Conservation (phyloP, 2,329 filamentous ascomycete genomes). For the Ophiostoma novo-ulmi region DNA sequence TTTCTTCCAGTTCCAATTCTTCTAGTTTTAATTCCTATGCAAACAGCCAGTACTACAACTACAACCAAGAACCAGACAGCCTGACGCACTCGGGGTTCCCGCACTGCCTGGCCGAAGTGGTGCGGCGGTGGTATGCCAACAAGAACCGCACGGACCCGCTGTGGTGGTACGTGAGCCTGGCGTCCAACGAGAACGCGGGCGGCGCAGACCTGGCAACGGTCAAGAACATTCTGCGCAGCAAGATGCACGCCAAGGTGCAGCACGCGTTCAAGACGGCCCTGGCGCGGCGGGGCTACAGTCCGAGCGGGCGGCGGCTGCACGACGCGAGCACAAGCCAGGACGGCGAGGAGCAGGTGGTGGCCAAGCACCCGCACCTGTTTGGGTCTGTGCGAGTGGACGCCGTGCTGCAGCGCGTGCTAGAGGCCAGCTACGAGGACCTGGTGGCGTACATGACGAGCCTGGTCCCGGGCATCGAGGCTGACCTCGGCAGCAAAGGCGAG, state of each 20-base stretch:
- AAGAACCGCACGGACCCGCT: constrained; percentile 29
- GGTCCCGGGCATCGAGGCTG: constrained; percentile 23
- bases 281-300: constrained; percentile 28
- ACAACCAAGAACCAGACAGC: constrained; percentile 22
- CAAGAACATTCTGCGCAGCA: constrained; percentile 19
- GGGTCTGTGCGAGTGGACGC: constrained; percentile 27
- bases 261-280: constrained; percentile 28
- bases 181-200: background rate
- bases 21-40: no score
- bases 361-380: constrained; percentile 22
- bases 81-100: constrained; percentile 10
- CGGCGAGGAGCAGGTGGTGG: background rate
- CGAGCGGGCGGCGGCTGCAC: constrained; percentile 23
- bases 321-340: background rate
- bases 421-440: constrained; percentile 17
- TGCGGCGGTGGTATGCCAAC: constrained; percentile 32
- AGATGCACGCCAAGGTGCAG: constrained; percentile 24
- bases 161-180: constrained; percentile 25
- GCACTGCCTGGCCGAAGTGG: constrained; percentile 29
- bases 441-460: constrained; percentile 20
- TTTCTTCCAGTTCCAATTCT: no score
- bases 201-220: constrained; percentile 5
- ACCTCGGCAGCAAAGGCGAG: constrained; percentile 13
- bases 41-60: no score
- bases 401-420: constrained; percentile 18